These are phyloP conservation scores for Monosporascus sp. DNA, from an alignment of 2,329 filamentous ascomycete species.

Conservation along the genomic window DNA sequence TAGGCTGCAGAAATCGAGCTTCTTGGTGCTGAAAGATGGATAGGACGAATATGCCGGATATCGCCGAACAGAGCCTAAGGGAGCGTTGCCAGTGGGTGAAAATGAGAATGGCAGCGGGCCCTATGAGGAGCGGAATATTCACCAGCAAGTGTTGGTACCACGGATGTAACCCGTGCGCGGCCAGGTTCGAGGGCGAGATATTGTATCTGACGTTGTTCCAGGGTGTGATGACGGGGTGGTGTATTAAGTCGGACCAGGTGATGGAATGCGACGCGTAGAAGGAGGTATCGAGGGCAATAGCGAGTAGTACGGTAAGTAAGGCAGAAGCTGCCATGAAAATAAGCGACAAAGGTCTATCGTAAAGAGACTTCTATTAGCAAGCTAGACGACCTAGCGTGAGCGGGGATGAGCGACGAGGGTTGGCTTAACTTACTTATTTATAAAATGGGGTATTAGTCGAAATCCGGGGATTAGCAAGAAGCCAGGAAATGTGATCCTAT, in stretches of 20 bases:
- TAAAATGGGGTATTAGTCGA: constrained; percentile 79
- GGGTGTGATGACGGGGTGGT: constrained; percentile 66
- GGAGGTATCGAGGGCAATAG: constrained; percentile 75
- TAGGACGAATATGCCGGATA: constrained; percentile 65
- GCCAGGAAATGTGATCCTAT: constrained; percentile 94
- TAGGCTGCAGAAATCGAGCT: constrained; percentile 70
- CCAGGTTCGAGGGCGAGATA: constrained; percentile 62
- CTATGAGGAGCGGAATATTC: constrained; percentile 68
- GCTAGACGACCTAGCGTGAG: not conserved
- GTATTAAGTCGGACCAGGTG: constrained; percentile 58
- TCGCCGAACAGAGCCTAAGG: constrained; percentile 64
- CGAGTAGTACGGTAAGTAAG: constrained; percentile 62
- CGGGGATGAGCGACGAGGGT: not conserved
- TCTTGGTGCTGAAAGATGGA: constrained; percentile 77
- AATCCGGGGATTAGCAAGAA: constrained; percentile 82
- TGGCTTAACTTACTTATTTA: constrained; percentile 59
- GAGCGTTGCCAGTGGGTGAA: constrained; percentile 53
- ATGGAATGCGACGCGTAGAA: constrained; percentile 68
- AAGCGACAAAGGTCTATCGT: constrained; percentile 53
- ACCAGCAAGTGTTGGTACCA: constrained; percentile 71
- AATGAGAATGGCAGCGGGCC: constrained; percentile 60
- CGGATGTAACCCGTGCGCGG: constrained; percentile 70
- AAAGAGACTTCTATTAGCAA: constrained; percentile 13
- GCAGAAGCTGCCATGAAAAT: constrained; percentile 60
- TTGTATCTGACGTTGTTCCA: constrained; percentile 77